Conservation (phyloP, 208 protist species). For the Novymonas esmeraldas region DNA sequence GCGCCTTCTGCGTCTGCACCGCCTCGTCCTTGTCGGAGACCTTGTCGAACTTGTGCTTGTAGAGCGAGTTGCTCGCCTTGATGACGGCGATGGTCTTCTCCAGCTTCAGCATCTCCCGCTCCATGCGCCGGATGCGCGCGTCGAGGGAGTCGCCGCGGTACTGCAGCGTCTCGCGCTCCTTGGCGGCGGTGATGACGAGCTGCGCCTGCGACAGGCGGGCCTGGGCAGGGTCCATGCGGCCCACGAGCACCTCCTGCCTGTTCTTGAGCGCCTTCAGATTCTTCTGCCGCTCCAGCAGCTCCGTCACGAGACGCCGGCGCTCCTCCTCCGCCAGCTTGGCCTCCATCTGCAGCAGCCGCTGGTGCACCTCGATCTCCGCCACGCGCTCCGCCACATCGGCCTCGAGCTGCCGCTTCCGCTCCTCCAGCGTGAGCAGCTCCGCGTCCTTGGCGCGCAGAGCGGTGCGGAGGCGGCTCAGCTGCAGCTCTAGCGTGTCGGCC, state of each 20-base stretch:
- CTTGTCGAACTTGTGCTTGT: constrained; percentile 77
- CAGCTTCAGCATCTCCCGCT: constrained; percentile 79
- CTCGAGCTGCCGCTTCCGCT: constrained; percentile 75
- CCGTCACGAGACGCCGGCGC: constrained; percentile 56
- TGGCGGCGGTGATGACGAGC: constrained; percentile 80
- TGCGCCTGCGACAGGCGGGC: constrained; percentile 78
- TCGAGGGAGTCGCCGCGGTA: constrained; percentile 82
- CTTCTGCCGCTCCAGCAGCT: constrained; percentile 75
- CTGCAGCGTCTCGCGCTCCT: constrained; percentile 89
- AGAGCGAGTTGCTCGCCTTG: constrained; percentile 75
- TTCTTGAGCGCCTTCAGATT: constrained; percentile 65
- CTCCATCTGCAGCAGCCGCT: constrained; percentile 79
- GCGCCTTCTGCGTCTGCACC: constrained; percentile 48
- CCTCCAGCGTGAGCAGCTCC: constrained; percentile 75
- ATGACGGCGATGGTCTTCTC: constrained; percentile 83
- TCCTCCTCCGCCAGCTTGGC: constrained; percentile 86
- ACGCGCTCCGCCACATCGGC: constrained; percentile 69
- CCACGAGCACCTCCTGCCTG: constrained; percentile 77
- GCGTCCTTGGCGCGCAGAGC: constrained; percentile 49
- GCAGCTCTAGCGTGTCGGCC: constrained; percentile 85
- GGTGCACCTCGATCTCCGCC: constrained; percentile 86
- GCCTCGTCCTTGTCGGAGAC: constrained; percentile 62
- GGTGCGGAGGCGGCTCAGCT: constrained; percentile 78
- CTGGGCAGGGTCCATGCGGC: constrained; percentile 71
- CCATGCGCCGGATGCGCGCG: constrained; percentile 70